Conservation (phyloP, 1,284 basidiomycete species). For the Ganoderma multipileum region DNA sequence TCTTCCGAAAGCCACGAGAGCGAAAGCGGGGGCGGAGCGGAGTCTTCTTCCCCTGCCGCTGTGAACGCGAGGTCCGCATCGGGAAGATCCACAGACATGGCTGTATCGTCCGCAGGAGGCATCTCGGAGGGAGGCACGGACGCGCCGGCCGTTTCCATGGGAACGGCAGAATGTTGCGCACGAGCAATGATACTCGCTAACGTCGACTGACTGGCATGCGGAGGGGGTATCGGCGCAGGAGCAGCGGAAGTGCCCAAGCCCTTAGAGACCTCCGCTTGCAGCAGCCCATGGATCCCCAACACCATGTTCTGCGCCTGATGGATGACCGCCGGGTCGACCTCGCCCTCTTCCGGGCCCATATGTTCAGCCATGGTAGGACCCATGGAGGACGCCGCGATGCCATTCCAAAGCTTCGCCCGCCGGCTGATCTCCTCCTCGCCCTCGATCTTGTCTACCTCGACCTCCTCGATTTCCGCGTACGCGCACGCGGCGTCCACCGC, state of each 20-base stretch:
- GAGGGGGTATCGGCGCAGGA: constrained; percentile 42
- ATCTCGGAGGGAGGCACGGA: constrained; percentile 9
- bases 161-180: constrained; percentile 50
- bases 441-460: constrained; percentile 60
- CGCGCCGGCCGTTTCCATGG: constrained; percentile 45
- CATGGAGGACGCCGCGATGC: constrained; percentile 50
- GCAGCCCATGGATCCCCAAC: constrained; percentile 59
- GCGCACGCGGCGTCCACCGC: constrained; percentile 51
- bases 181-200: constrained; percentile 71
- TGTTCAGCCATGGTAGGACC: constrained; percentile 28
- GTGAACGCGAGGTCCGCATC: not conserved
- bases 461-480: constrained; percentile 62
- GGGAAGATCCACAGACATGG: constrained; percentile 18
- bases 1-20: constrained; percentile 74
- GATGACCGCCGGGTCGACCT: constrained; percentile 59
- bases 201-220: constrained; percentile 60
- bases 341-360: constrained; percentile 62
- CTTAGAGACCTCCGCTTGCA: constrained; percentile 64
- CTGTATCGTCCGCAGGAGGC: constrained; percentile 12
- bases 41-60: not conserved
- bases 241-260: constrained; percentile 54
- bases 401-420: constrained; percentile 67
- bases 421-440: constrained; percentile 60
- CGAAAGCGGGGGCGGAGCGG: constrained; percentile 44
- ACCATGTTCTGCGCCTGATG: constrained; percentile 59